phyloP scores from a whole-genome alignment of 2,329 filamentous ascomycete species.

The Penicillium sp. region DNA sequence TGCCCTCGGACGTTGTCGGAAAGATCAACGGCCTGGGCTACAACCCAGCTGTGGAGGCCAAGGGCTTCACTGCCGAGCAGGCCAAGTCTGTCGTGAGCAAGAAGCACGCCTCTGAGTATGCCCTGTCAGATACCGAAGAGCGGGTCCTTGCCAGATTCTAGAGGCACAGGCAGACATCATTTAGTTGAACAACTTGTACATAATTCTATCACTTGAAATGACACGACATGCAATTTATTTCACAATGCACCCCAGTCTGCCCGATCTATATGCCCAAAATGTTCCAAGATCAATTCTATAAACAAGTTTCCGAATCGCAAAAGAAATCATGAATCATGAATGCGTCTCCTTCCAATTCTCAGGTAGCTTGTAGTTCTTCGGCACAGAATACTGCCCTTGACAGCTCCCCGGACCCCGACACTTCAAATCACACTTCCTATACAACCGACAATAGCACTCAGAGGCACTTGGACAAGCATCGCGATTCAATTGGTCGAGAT shows the following conservation, averaged over 20 bases:
- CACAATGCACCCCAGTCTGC: neutral
- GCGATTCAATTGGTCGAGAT: conserved; percentile 37
- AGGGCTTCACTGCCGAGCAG: conserved; percentile 80
- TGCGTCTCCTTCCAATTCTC: conserved; percentile 33
- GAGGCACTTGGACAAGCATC: conserved; percentile 36
- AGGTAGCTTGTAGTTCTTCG: conserved; percentile 36
- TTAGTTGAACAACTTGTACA: conserved; percentile 13
- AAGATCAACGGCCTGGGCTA: conserved; percentile 72
- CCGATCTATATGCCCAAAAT: neutral
- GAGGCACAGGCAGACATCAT: neutral
- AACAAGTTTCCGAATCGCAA: neutral
- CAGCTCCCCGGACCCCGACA: conserved; percentile 35
- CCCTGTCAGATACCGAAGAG: conserved; percentile 69
- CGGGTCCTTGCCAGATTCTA: conserved; percentile 70
- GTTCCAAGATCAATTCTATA: neutral
- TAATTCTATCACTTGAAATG: neutral
- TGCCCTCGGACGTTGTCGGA: conserved; percentile 64
- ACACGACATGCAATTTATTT: conserved; percentile 2
- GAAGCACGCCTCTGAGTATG: conserved; percentile 68
- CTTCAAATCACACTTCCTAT: conserved; percentile 39
- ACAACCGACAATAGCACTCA: conserved; percentile 47
- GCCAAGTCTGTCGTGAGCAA: conserved; percentile 67
- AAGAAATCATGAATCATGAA: conserved; percentile 13
- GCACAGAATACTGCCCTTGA: conserved; percentile 39
- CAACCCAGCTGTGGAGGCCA: conserved; percentile 86